Evolutionary conservation across 345 rosid species (phyloP).

Genomic region (Eucalyptus cloeziana): DNA sequence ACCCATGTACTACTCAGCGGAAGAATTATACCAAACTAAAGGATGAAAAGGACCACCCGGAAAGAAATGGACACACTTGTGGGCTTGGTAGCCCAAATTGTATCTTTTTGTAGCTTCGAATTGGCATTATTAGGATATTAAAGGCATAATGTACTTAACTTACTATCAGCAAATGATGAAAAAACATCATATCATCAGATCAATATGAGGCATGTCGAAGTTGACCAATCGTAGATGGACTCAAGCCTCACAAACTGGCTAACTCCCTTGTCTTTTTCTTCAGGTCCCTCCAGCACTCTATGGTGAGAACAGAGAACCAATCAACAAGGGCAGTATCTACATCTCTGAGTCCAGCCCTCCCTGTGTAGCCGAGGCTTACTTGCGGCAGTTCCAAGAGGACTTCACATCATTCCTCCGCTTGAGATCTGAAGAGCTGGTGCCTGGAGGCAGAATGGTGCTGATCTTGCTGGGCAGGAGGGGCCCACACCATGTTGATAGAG

Average conservation of each 20-base stretch:
- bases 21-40: background rate
- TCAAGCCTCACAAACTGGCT: background rate
- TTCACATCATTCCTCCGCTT: constrained; percentile 50
- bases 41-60: background rate
- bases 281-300: constrained; percentile 66
- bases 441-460: constrained; percentile 61
- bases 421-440: constrained; percentile 45
- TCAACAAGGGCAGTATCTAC: constrained; percentile 58
- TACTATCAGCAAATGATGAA: background rate
- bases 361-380: constrained; percentile 51
- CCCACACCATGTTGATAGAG: constrained; percentile 57
- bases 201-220: background rate
- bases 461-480: constrained; percentile 62
- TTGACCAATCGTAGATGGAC: background rate
- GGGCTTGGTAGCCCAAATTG: background rate
- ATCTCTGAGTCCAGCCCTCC: constrained; percentile 57
- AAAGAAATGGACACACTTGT: background rate
- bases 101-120: background rate
- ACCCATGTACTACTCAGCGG: background rate
- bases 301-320: constrained; percentile 51
- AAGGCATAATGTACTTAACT: background rate
- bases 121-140: background rate
- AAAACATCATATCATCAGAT: background rate
- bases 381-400: constrained; percentile 58
- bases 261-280: background rate